Evolutionary conservation across 352 stramenopile species (phyloP), one percentile per base, ranked within the genome.

Genomic region (Globisporangium sylvaticum): DNA sequence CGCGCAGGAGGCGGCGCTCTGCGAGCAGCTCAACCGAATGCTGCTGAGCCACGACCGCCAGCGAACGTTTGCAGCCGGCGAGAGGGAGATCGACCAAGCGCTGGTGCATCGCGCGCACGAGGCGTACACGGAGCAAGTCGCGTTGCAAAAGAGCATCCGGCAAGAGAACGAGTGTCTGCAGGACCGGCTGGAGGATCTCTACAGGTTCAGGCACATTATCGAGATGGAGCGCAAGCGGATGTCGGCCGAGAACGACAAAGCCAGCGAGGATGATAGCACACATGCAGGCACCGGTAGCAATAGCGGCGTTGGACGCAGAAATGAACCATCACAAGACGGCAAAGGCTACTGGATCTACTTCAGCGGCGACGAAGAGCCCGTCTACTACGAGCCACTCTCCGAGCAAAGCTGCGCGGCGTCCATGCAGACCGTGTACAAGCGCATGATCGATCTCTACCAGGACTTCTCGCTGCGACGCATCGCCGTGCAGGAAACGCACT

Each of bases 91-190:
- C 12, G 12, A 18, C 3, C 20, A 1, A 14, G 53, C 42, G 7
- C 55, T 62, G 15, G 53, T 68, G 24, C 62, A 77, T 27, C 50
- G 68, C 6, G 56, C 74, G n/a, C 61, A 67, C 1, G 60, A 71
- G 20, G 59, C 58, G n/a, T 79, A 70, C 42, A 58, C 50, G 0
- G 72, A 73, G 27, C 64, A 75, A 46, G 74, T 81, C 7, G 69
- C 74, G 7, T 68, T 64, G 25, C 62, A 81, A 44, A 66, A 81
- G 50, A 71, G 73, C 7, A 78, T 85, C 58, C 57, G 62, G 8
- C 24, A 72, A 9, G 78, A 80, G 58, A 86, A 86, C 69, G 76
- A 73, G 32, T 58, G 66, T 20, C 69, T 86, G 58, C 66, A 64
- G 55, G 42, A 61, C 10, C 74, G 70, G 14, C 70, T 83, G 62